These are phyloP conservation scores for Adiantum capillusveneris DNA, from an alignment of 75 land plant genomes.

Conservation along the genomic window DNA sequence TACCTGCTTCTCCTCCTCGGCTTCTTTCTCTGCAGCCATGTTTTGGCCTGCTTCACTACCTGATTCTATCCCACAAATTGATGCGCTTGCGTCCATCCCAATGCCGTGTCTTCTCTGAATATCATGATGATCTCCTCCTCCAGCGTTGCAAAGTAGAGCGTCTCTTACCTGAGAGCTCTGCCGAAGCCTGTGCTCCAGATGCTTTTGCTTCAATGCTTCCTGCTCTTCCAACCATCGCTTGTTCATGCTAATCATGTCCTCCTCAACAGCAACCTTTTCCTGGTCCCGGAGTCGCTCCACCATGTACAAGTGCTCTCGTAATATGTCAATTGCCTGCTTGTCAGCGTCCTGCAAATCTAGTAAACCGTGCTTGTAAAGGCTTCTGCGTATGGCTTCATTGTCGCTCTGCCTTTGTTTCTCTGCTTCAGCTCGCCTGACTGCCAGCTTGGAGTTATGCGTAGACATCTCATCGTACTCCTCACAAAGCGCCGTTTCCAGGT, in stretches of 20 bases:
- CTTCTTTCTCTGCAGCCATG: conserved; percentile 26
- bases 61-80: no score
- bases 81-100: no score
- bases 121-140: no score
- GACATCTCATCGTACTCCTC: conserved; percentile 24
- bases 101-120: no score
- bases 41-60: no score
- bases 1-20: conserved; percentile 25
- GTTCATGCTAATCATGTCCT: conserved; percentile 26
- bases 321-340: conserved; percentile 27
- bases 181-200: conserved; percentile 6
- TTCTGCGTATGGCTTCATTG: conserved; percentile 6
- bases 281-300: conserved; percentile 20
- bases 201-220: conserved; percentile 5
- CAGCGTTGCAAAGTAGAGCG: background rate
- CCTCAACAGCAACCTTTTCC: conserved; percentile 22
- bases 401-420: conserved; percentile 14
- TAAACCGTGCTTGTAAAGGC: background rate
- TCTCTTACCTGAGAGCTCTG: conserved; percentile 13
- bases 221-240: conserved; percentile 20
- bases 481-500: conserved; percentile 11
- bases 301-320: conserved; percentile 23
- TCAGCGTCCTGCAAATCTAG: conserved; percentile 10
- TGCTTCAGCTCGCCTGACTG: conserved; percentile 25
- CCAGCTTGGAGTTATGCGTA: conserved; percentile 27